Evolutionary conservation across 2,329 filamentous ascomycete species (phyloP).

Genomic region (Pseudovirgaria hyperparasitica): DNA sequence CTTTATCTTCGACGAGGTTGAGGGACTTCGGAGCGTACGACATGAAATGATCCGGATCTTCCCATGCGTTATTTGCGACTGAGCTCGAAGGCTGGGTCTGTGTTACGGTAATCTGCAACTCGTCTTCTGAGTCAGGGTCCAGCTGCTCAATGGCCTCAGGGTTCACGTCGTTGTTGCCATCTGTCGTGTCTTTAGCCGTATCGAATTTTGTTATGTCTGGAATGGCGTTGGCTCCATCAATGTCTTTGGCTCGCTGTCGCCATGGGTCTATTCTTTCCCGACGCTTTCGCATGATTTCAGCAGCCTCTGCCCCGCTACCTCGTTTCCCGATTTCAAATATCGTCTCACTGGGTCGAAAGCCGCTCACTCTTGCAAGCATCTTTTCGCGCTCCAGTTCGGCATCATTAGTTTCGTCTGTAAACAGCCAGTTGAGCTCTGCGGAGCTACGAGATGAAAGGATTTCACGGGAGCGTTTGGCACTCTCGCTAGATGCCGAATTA

Average conservation of each 20-base stretch:
- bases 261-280: conserved; percentile 55
- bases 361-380: conserved; percentile 80
- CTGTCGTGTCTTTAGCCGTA: conserved; percentile 1
- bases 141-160: conserved; percentile 23
- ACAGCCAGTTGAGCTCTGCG: conserved; percentile 67
- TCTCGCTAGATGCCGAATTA: conserved; percentile 80
- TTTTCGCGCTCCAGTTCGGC: conserved; percentile 57
- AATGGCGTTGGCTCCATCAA: conserved; percentile 6
- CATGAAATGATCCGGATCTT: conserved; percentile 91
- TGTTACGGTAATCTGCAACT: conserved; percentile 40
- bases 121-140: conserved; percentile 37
- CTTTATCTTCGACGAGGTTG: conserved; percentile 78
- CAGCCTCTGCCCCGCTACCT: conserved; percentile 49
- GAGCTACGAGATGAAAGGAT: conserved; percentile 58
- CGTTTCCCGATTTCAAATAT: conserved; percentile 87
- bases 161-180: conserved; percentile 11
- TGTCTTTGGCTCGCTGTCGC: conserved; percentile 24
- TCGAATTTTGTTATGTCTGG: no score
- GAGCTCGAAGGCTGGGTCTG: conserved; percentile 20
- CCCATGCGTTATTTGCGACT: conserved; percentile 42
- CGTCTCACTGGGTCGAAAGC: conserved; percentile 81
- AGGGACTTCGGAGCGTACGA: conserved; percentile 74
- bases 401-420: conserved; percentile 47
- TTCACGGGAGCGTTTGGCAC: conserved; percentile 75
- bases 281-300: conserved; percentile 62